A percentile compares a stretch with the other conserved stretches of the same genome.
phyloP scores from a whole-genome alignment of 106 monocot genomes.

The Allium cepa region DNA sequence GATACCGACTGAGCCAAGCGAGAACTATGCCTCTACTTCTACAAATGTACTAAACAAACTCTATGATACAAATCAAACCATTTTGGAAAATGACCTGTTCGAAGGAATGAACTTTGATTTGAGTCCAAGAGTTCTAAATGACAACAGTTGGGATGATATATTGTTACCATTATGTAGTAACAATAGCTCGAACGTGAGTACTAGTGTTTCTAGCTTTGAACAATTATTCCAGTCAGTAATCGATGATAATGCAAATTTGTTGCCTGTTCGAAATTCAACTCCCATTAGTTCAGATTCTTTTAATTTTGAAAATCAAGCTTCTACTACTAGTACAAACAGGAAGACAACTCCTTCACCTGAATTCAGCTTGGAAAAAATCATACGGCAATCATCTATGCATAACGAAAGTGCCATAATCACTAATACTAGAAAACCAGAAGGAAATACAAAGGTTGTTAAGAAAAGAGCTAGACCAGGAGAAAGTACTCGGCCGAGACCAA shows the following conservation, averaged over 20 bases:
- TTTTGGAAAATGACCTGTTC: slow-evolving; percentile 35
- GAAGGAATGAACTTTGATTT: slow-evolving; percentile 55
- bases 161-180: slow-evolving; percentile 11
- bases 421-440: slow-evolving; percentile 35
- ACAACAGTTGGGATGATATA: slow-evolving; percentile 47
- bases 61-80: background rate
- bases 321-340: slow-evolving; percentile 3
- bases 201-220: slow-evolving; percentile 25
- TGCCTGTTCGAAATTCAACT: slow-evolving; percentile 19
- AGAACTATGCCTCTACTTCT: background rate
- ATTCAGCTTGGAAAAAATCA: slow-evolving; percentile 15
- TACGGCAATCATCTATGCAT: slow-evolving; percentile 31
- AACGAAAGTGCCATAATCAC: slow-evolving; percentile 20
- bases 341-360: slow-evolving; percentile 10
- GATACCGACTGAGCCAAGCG: background rate
- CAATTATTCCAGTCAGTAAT: slow-evolving; percentile 32
- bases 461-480: slow-evolving; percentile 94
- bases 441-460: slow-evolving; percentile 36
- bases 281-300: slow-evolving; percentile 6
- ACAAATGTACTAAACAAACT: background rate
- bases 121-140: slow-evolving; percentile 14
- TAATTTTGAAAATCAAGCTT: slow-evolving; percentile 17
- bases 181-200: slow-evolving; percentile 22
- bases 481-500: slow-evolving; percentile 79
- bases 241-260: slow-evolving; percentile 17